Evolutionary conservation across 352 stramenopile genomes (phyloP).

Genomic region (Globisporangium nunn): DNA sequence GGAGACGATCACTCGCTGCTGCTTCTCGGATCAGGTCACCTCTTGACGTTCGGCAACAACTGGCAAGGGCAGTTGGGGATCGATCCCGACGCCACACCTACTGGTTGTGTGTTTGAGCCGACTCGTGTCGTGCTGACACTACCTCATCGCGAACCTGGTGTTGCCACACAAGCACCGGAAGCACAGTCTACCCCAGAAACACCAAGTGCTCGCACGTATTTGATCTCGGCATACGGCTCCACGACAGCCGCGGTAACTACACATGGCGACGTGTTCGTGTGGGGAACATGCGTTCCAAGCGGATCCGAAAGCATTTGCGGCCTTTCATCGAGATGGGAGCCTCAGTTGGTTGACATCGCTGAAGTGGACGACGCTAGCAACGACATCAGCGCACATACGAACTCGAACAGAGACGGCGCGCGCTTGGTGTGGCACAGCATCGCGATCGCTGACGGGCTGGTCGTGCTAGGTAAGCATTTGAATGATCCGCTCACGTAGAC

Average conservation of each 20-base stretch:
- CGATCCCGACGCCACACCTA: slow-evolving; percentile 14
- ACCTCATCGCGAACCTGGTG: not conserved
- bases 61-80: slow-evolving; percentile 68
- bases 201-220: slow-evolving; percentile 11
- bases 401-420: not conserved
- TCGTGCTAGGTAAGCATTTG: slow-evolving; percentile 27
- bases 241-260: slow-evolving; percentile 20
- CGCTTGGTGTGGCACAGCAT: slow-evolving; percentile 27
- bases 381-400: not conserved
- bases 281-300: slow-evolving; percentile 24
- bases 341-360: slow-evolving; percentile 15
- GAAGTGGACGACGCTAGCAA: slow-evolving; percentile 1
- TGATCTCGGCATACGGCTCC: slow-evolving; percentile 24
- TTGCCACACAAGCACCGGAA: not conserved
- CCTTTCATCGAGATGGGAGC: slow-evolving; percentile 19
- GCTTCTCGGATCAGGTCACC: slow-evolving; percentile 31
- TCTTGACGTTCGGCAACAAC: slow-evolving; percentile 59
- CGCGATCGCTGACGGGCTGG: slow-evolving; percentile 36
- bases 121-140: not conserved
- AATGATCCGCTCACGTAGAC: too few relatives aligned
- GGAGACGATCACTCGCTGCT: slow-evolving; percentile 65
- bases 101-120: slow-evolving; percentile 5
- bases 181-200: not conserved
- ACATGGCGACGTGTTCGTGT: slow-evolving; percentile 25
- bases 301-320: slow-evolving; percentile 27